Percentiles rank a stretch among this genome's conserved stretches.
Conservation (phyloP, 805 yeast genomes). For the Candida taoyuanica region DNA sequence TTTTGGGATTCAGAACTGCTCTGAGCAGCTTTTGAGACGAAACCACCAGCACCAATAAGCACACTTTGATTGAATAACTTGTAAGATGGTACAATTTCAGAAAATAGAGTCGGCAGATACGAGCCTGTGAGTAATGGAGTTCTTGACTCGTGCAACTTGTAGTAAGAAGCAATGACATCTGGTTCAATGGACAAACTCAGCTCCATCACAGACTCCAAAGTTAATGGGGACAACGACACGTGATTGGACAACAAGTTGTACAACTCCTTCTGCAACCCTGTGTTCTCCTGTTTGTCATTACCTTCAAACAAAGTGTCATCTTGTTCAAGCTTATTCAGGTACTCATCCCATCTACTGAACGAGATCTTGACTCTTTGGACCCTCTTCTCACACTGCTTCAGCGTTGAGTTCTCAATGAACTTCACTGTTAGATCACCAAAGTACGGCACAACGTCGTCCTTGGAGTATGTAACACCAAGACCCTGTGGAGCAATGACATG, state of each 20-base stretch:
- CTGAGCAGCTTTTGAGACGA: constrained; percentile 14
- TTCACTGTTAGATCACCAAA: constrained; percentile 77
- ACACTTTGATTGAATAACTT: constrained; percentile 50
- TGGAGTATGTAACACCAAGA: constrained; percentile 70
- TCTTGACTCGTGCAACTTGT: constrained; percentile 41
- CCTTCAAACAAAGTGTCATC: constrained; percentile 28
- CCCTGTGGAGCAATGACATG: constrained; percentile 86
- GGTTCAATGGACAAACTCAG: constrained; percentile 65
- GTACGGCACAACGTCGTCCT: constrained; percentile 77
- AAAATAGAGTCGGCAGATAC: constrained; percentile 60
- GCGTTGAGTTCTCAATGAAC: constrained; percentile 30
- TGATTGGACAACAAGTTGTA: constrained; percentile 44
- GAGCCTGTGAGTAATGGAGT: constrained; percentile 59
- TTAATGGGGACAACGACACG: constrained; percentile 36
- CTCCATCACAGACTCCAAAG: constrained; percentile 53
- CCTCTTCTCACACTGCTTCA: constrained; percentile 57
- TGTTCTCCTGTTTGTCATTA: constrained; percentile 20
- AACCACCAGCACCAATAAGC: constrained; percentile 52
- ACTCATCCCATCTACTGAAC: constrained; percentile 79
- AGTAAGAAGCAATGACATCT: constrained; percentile 41
- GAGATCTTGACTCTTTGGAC: constrained; percentile 67
- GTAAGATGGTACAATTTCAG: constrained; percentile 50
- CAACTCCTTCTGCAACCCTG: constrained; percentile 36
- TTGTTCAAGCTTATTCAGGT: constrained; percentile 46
- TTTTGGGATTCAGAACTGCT: constrained; percentile 13